phyloP scores from a whole-genome alignment of 2,329 filamentous ascomycete species.

The Claviceps digitariae region DNA sequence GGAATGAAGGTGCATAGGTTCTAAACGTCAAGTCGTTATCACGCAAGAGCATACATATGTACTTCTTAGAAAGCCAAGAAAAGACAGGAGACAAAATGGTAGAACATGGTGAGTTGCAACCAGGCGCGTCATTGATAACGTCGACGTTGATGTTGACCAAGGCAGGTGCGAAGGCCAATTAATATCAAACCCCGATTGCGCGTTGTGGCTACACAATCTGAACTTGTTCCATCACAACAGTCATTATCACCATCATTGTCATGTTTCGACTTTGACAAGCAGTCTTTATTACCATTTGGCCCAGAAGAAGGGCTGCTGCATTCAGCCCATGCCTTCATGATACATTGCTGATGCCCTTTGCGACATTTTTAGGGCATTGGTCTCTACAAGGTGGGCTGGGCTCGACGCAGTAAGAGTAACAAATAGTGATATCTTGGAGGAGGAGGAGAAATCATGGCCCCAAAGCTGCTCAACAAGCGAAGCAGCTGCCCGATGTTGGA shows the following conservation, averaged over 20 bases:
- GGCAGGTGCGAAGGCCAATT: neutral
- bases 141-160: too few species aligned
- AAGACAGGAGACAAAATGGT: too few species aligned
- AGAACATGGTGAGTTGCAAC: too few species aligned
- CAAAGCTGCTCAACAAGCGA: slow-evolving; percentile 14
- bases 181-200: neutral
- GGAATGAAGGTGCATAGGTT: neutral
- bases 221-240: neutral
- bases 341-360: neutral
- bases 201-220: neutral
- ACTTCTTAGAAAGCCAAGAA: neutral
- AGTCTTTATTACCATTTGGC: neutral
- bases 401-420: neutral
- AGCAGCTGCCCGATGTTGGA: slow-evolving; percentile 14
- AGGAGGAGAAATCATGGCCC: slow-evolving; percentile 12
- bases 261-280: neutral
- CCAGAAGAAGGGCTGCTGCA: neutral
- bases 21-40: too few species aligned
- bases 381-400: neutral
- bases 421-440: neutral
- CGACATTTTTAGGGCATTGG: neutral
- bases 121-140: too few species aligned
- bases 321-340: neutral
- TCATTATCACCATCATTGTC: slow-evolving; percentile 1
- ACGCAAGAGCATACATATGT: neutral